phyloP scores from a whole-genome alignment of 2,329 filamentous ascomycete genomes.

The Trichoderma sp. region DNA sequence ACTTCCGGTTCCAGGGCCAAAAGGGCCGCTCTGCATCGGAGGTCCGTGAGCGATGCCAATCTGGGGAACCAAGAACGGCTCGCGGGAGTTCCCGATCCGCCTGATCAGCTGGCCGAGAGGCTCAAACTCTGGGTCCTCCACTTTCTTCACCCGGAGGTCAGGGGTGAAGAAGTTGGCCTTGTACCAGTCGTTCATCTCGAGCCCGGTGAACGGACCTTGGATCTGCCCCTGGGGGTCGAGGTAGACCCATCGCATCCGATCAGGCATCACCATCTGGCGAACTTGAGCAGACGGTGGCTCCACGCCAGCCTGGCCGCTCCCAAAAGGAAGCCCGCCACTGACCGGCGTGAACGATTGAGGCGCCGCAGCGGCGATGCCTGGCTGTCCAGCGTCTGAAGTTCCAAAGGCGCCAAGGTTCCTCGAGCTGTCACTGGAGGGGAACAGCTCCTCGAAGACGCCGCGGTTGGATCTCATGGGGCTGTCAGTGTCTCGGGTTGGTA shows the following conservation, averaged over 20 bases:
- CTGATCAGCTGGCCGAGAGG: slow-evolving; percentile 92
- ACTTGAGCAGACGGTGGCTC: slow-evolving; percentile 68
- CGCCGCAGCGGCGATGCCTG: slow-evolving; percentile 39
- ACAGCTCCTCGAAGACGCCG: slow-evolving; percentile 59
- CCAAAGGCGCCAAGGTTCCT: slow-evolving; percentile 44
- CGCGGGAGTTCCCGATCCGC: slow-evolving; percentile 93
- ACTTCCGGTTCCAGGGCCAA: slow-evolving; percentile 54
- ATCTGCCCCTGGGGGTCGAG: slow-evolving; percentile 89
- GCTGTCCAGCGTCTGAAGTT: slow-evolving; percentile 43
- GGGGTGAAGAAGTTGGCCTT: slow-evolving; percentile 97
- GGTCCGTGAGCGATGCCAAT: slow-evolving; percentile 92
- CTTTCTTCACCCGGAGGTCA: slow-evolving; percentile 90
- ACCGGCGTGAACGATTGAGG: slow-evolving; percentile 44
- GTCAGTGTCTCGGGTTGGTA: slow-evolving; percentile 59
- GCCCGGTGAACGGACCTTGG: slow-evolving; percentile 91
- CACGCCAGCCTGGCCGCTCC: slow-evolving; percentile 41
- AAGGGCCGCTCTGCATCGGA: slow-evolving; percentile 55
- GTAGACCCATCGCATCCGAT: slow-evolving; percentile 98
- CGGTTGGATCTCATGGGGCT: slow-evolving; percentile 60
- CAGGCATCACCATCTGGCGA: slow-evolving; percentile 97
- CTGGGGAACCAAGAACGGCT: slow-evolving; percentile 96
- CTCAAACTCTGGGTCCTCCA: slow-evolving; percentile 92
- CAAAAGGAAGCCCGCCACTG: slow-evolving; percentile 42
- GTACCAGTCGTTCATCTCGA: slow-evolving; percentile 99
- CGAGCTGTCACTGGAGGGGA: slow-evolving; percentile 44